Evolutionary conservation across 169 alveolate genomes (phyloP), one percentile per base, ranked within the genome.

Genomic region (Perkinsus olseni): DNA sequence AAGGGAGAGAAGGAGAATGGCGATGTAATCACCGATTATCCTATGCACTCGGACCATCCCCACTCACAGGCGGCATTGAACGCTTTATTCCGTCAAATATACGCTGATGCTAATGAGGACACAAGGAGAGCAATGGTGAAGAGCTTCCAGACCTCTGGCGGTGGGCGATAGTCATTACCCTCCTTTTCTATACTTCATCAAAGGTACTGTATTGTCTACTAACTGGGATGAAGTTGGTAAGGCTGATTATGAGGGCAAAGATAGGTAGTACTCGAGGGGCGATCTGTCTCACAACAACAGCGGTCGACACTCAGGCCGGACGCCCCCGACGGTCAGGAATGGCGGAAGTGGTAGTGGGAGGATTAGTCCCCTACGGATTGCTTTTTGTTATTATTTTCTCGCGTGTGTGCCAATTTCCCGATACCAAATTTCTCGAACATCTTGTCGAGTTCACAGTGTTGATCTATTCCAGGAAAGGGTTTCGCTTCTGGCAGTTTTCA

Each of bases 121-220:
- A 98, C 98, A 0, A 93, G 98, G 92, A 96, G 98, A 95, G 99
- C 99, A 6, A 98, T 98, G 99, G 96, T 97, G 92, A 98, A 98
- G 94, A 95, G 97, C 91, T 97, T 95, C 95, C 96, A 96, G 92
- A 94, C 97, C 17, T 95, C 96, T 20, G 95, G 96, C 34, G 50
- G 50, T 40, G 50, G 50, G 50, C 3, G 3, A 11, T 40, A 11
- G 21, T 40, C 50, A 11, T 40, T 11, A 3, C 50, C 11, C 50
- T 11, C 11, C 50, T 11, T 11, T 11, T 40, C 11, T 40, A 40
- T 11, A 3, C 50, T 11, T 40, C 50, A 3, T 40, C 3, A 3
- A 6, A 40, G 96, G 96, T 28, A 95, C 96, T 1, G 96, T 95
- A 0, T 91, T 95, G 36, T 96, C 98, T 20, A 98, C 99, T 34